Evolutionary conservation across 805 yeast species (phyloP).

Genomic region (Zygosaccharomyces kombuchaensis): DNA sequence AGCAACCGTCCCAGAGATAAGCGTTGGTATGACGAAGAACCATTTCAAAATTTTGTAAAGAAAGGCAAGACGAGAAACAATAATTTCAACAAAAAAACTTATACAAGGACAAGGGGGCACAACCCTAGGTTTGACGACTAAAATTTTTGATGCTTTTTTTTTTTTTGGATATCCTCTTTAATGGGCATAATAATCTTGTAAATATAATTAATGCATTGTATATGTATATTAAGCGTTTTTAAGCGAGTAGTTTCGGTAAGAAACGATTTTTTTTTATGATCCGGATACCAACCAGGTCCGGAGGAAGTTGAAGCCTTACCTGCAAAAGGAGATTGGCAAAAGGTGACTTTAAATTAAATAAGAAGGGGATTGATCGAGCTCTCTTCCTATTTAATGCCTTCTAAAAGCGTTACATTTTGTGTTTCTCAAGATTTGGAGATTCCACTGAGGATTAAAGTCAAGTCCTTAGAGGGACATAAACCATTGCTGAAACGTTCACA

Average conservation of each 20-base stretch:
- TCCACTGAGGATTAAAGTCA: constrained; percentile 47
- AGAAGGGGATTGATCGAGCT: not conserved
- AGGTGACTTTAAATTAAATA: too few relatives aligned
- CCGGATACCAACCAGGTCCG: not conserved
- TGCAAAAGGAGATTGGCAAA: not conserved
- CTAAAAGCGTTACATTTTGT: constrained; percentile 48
- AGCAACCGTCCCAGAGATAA: not conserved
- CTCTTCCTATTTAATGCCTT: constrained; percentile 11
- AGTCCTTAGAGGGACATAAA: constrained; percentile 43
- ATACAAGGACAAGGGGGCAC: constrained; percentile 10
- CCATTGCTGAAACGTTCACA: constrained; percentile 43
- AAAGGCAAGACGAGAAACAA: constrained; percentile 3
- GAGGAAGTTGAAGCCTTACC: not conserved
- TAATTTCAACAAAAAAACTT: constrained; percentile 10
- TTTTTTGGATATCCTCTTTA: not conserved
- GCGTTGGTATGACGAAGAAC: constrained; percentile 5
- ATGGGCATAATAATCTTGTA: not conserved
- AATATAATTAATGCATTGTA: not conserved
- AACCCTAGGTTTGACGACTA: constrained; percentile 12
- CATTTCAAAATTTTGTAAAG: constrained; percentile 2
- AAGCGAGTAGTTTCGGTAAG: constrained; percentile 8
- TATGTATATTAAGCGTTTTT: constrained; percentile 1
- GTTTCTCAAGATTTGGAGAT: constrained; percentile 51
- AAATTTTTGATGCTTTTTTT: constrained; percentile 1
- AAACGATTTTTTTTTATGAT: not conserved